Percentiles rank a stretch among this genome's conserved stretches.
These are phyloP conservation scores for Penicillium sp. DNA, from an alignment of 2,329 filamentous ascomycete genomes.

Conservation along the genomic window DNA sequence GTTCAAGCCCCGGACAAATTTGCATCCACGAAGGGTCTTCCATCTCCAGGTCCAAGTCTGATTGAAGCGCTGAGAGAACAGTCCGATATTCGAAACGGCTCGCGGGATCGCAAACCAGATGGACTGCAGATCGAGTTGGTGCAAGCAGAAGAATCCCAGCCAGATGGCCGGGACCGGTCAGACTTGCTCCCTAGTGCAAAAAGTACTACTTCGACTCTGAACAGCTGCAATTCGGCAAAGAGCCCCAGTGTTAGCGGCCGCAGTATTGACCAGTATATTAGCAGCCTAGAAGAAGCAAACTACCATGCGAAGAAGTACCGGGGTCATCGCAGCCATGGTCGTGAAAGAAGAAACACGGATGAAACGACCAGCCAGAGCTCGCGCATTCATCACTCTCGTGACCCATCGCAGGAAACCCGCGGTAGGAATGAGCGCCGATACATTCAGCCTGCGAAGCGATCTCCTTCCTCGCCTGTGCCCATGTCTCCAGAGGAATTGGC, in stretches of 20 bases:
- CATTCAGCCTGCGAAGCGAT: constrained; percentile 75
- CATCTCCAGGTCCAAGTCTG: constrained; percentile 66
- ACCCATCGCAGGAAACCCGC: constrained; percentile 64
- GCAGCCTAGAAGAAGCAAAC: constrained; percentile 75
- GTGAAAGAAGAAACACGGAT: constrained; percentile 50
- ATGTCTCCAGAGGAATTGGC: constrained; percentile 86
- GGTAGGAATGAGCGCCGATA: constrained; percentile 65
- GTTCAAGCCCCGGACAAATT: constrained; percentile 65
- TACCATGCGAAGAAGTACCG: constrained; percentile 56
- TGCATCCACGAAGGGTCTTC: constrained; percentile 58
- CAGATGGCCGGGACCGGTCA: constrained; percentile 51
- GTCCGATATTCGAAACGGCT: constrained; percentile 56
- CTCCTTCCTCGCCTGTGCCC: constrained; percentile 85
- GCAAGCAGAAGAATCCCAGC: constrained; percentile 52
- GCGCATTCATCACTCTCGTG: constrained; percentile 53
- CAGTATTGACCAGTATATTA: constrained; percentile 80
- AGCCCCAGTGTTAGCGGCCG: constrained; percentile 61
- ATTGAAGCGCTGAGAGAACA: constrained; percentile 63
- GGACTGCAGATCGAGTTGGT: constrained; percentile 66
- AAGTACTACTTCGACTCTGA: constrained; percentile 37
- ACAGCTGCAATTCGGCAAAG: constrained; percentile 51
- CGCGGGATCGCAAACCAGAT: constrained; percentile 74
- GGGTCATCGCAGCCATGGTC: constrained; percentile 48
- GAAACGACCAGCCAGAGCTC: constrained; percentile 49
- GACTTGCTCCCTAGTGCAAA: constrained; percentile 51